These are phyloP conservation scores for Lactarius akahatsu DNA, from an alignment of 768 basidiomycete species.

Conservation along the genomic window DNA sequence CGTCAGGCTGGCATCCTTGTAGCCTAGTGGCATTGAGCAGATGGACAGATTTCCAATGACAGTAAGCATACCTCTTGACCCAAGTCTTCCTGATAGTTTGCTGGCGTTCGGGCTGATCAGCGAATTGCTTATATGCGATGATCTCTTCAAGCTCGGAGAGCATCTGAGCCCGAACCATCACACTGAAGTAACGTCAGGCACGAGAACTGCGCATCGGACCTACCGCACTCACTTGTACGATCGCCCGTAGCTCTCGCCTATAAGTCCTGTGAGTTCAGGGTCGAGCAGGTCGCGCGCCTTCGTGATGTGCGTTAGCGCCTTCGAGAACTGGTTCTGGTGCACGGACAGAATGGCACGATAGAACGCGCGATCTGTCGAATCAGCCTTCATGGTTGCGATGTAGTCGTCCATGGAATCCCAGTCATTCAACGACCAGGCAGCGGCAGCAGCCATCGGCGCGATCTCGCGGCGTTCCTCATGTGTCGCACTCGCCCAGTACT, in stretches of 20 bases:
- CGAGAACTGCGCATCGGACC: background rate
- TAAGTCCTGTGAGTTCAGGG: constrained; percentile 85
- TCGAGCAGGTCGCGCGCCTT: constrained; percentile 91
- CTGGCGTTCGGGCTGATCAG: constrained; percentile 93
- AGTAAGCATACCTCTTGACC: constrained; percentile 80
- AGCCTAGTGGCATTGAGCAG: constrained; percentile 49
- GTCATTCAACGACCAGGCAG: constrained; percentile 94
- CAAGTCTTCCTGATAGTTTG: constrained; percentile 89
- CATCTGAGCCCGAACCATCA: constrained; percentile 98
- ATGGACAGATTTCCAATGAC: background rate
- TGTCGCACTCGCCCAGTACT: constrained; percentile 80
- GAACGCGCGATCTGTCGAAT: constrained; percentile 93
- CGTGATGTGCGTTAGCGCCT: constrained; percentile 85
- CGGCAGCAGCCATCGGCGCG: constrained; percentile 95
- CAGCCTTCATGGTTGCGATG: constrained; percentile 87
- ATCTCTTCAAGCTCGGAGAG: constrained; percentile 97
- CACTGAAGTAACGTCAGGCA: constrained; percentile 46
- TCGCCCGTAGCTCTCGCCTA: constrained; percentile 95
- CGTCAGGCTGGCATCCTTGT: constrained; percentile 95
- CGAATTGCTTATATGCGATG: constrained; percentile 90
- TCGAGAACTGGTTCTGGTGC: constrained; percentile 93
- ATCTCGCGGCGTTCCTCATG: constrained; percentile 87
- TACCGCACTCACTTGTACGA: constrained; percentile 77
- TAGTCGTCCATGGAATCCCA: constrained; percentile 99
- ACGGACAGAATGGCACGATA: constrained; percentile 95